Percentiles rank a stretch among this genome's conserved stretches.
Conservation (phyloP, 257 asterid species). For the Salvia rosmarinus region DNA sequence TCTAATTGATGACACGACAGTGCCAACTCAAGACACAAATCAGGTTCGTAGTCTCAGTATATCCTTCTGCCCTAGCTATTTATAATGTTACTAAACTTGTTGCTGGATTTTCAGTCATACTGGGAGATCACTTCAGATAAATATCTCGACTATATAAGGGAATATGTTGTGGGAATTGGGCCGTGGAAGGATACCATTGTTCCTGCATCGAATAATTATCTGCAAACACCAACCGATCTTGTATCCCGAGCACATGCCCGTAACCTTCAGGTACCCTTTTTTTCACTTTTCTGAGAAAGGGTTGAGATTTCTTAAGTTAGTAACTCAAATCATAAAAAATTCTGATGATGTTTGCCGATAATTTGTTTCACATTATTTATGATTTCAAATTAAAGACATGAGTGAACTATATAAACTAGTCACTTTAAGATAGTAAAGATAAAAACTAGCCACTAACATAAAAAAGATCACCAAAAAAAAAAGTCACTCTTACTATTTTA, state of each 20-base stretch:
- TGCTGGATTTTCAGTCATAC: slow-evolving; percentile 59
- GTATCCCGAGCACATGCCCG: no score
- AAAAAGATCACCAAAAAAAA: no score
- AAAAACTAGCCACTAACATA: no score
- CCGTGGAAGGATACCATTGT: no score
- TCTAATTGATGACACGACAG: slow-evolving; percentile 58
- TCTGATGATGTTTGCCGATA: not conserved
- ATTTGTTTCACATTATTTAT: not conserved
- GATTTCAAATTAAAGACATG: no score
- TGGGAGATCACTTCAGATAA: slow-evolving; percentile 86
- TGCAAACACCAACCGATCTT: no score
- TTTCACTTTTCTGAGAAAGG: not conserved
- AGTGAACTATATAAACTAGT: no score
- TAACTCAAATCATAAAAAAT: not conserved
- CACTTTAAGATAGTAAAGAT: no score
- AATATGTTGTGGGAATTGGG: slow-evolving; percentile 8
- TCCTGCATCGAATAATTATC: no score
- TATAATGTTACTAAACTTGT: slow-evolving; percentile 11
- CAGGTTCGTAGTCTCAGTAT: slow-evolving; percentile 56
- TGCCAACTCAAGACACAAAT: slow-evolving; percentile 86
- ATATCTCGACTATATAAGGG: slow-evolving; percentile 82
- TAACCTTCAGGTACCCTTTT: no score
- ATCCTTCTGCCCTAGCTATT: not conserved
- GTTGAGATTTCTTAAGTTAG: not conserved
- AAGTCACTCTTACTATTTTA: no score